These are phyloP conservation scores for Cutaneotrichosporon sp. DNA, from an alignment of 1,284 basidiomycete species.

Conservation along the genomic window DNA sequence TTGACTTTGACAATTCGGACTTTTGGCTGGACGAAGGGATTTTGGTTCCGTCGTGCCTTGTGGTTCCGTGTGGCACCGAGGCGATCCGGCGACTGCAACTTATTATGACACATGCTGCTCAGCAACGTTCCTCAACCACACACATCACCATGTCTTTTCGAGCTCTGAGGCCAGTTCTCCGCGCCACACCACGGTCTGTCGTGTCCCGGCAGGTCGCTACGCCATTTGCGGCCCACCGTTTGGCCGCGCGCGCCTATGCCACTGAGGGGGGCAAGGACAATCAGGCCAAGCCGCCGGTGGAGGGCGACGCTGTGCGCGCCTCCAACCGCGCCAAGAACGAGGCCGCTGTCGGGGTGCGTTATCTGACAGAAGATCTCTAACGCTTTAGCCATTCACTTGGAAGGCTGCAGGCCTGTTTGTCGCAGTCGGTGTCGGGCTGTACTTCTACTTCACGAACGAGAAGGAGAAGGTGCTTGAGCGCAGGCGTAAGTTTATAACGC, in stretches of 20 bases:
- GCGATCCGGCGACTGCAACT: too few species aligned
- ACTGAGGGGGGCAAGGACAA: not conserved
- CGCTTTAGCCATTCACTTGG: constrained; percentile 76
- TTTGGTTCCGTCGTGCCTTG: constrained; percentile 1
- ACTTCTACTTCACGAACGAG: constrained; percentile 82
- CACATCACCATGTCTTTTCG: not conserved
- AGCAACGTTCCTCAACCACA: not conserved
- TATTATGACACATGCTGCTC: too few species aligned
- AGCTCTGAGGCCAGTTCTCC: not conserved
- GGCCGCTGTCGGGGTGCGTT: constrained; percentile 24
- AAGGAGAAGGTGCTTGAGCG: constrained; percentile 72
- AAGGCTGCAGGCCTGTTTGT: constrained; percentile 76
- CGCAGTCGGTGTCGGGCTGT: constrained; percentile 71
- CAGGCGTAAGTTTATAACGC: constrained; percentile 53
- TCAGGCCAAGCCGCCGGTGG: not conserved
- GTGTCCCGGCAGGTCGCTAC: too few species aligned
- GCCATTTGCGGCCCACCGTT: too few species aligned
- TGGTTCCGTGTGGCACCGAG: constrained; percentile 3
- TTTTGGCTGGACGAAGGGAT: not conserved
- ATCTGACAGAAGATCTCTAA: too few species aligned
- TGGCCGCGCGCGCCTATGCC: not conserved
- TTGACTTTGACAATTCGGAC: not conserved
- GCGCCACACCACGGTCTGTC: not conserved
- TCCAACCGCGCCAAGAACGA: constrained; percentile 16
- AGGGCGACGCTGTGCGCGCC: not conserved